A percentile compares a stretch with the other conserved stretches of the same genome.
These are phyloP conservation scores for Colletotrichum limetticola DNA, from an alignment of 2,329 filamentous ascomycete species.

Conservation along the genomic window DNA sequence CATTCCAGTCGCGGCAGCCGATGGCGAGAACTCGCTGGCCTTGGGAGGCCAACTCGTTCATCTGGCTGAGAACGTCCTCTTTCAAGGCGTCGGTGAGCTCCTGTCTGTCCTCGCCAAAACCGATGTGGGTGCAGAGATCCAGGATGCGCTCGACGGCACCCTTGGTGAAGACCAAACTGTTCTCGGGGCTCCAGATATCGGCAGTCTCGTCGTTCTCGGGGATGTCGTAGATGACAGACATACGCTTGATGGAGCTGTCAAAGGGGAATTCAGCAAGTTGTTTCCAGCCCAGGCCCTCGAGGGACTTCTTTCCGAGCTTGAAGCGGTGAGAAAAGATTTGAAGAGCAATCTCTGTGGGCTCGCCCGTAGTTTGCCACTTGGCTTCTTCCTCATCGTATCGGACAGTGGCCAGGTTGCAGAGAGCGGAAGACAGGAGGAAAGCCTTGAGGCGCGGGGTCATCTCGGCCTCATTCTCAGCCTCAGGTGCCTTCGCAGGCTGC, in stretches of 20 bases:
- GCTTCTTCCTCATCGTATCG: conserved; percentile 63
- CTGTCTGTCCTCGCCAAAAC: conserved; percentile 53
- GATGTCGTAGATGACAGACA: conserved; percentile 78
- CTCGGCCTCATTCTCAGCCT: conserved; percentile 50
- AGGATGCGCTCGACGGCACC: conserved; percentile 71
- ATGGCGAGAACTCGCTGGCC: conserved; percentile 80
- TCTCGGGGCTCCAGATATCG: conserved; percentile 51
- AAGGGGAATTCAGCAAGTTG: conserved; percentile 81
- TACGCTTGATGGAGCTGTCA: conserved; percentile 81
- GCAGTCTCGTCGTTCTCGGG: conserved; percentile 50
- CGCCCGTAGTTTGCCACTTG: conserved; percentile 74
- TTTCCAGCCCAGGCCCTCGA: conserved; percentile 67
- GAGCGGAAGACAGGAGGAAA: conserved; percentile 66
- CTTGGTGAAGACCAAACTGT: conserved; percentile 69
- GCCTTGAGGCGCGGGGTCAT: conserved; percentile 61
- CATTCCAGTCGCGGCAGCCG: conserved; percentile 70
- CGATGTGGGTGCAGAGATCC: conserved; percentile 63
- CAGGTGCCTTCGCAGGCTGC: conserved; percentile 41
- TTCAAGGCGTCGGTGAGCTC: conserved; percentile 63
- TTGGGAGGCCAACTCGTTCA: conserved; percentile 70
- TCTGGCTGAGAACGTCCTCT: conserved; percentile 61
- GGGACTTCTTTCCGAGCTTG: conserved; percentile 63
- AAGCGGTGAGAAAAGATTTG: conserved; percentile 81
- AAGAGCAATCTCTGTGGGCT: conserved; percentile 70
- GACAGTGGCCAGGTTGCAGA: conserved; percentile 74